A percentile compares a stretch with the other conserved stretches of the same genome.
phyloP scores from a whole-genome alignment of 1,139 yeast genomes.

The Taphrina pruni region DNA sequence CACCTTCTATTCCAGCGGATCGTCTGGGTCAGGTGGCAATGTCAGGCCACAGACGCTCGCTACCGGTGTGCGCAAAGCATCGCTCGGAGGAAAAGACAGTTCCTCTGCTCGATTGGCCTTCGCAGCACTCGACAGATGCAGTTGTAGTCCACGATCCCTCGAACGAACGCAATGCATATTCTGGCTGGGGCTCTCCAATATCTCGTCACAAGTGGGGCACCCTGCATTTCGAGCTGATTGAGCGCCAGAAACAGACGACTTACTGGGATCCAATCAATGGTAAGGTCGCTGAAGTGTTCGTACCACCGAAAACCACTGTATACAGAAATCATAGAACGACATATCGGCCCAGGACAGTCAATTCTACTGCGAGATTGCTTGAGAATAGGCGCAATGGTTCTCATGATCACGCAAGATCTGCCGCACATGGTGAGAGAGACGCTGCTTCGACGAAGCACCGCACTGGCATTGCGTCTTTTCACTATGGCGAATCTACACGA shows the following conservation, averaged over 20 bases:
- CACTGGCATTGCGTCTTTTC: neutral
- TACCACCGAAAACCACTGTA: neutral
- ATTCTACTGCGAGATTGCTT: neutral
- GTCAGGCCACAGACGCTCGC: too few species aligned
- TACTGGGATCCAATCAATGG: slow-evolving; percentile 8
- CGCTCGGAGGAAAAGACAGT: neutral
- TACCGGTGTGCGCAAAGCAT: too few species aligned
- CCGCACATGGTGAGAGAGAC: neutral
- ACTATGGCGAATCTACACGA: neutral
- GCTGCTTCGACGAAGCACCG: neutral
- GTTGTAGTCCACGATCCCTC: neutral
- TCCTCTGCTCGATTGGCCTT: neutral
- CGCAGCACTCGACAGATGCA: neutral
- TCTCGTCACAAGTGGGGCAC: slow-evolving; percentile 4
- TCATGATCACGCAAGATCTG: neutral
- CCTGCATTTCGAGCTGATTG: slow-evolving; percentile 1
- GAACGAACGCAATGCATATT: neutral
- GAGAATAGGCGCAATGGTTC: neutral
- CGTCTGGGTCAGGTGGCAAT: too few species aligned
- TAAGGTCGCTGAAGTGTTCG: slow-evolving; percentile 3
- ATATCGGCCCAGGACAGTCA: neutral
- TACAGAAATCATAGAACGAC: neutral
- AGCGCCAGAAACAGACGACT: slow-evolving; percentile 4
- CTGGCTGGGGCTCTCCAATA: slow-evolving; percentile 20
- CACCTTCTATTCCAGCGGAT: too few species aligned